Evolutionary conservation across 1,284 basidiomycete species (phyloP).

Genomic region (Puccinia triticina): DNA sequence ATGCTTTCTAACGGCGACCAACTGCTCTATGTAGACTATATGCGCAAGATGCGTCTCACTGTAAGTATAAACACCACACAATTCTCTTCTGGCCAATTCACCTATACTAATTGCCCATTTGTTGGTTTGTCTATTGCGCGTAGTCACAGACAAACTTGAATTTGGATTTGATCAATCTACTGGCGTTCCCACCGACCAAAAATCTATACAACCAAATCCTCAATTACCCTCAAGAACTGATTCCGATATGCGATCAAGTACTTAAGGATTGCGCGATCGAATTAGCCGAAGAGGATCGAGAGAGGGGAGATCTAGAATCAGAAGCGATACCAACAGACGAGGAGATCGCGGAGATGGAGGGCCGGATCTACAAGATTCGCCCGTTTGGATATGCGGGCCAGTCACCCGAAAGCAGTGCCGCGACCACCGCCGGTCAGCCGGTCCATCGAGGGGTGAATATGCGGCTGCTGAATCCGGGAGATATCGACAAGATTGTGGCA

Average conservation of each 20-base stretch:
- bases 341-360: conserved; percentile 43
- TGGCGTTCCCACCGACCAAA: conserved; percentile 80
- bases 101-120: not conserved
- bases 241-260: conserved; percentile 95
- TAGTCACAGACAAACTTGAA: conserved; percentile 84
- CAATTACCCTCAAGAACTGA: conserved; percentile 94
- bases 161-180: conserved; percentile 83
- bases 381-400: conserved; percentile 74
- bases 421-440: conserved; percentile 46
- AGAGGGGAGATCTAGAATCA: not conserved
- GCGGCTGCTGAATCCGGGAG: conserved; percentile 85
- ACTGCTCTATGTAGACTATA: conserved; percentile 75
- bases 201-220: conserved; percentile 67
- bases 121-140: not conserved
- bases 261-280: conserved; percentile 71
- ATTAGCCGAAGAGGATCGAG: conserved; percentile 55
- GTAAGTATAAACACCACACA: too few relatives aligned
- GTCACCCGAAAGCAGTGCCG: conserved; percentile 46
- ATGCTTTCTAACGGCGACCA: conserved; percentile 56
- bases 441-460: conserved; percentile 69
- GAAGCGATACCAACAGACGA: conserved; percentile 22
- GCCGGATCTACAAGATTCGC: conserved; percentile 71
- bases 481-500: conserved; percentile 92
- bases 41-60: conserved; percentile 83
- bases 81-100: too few relatives aligned